phyloP scores from a whole-genome alignment of 495 filamentous ascomycete species.

The Penicillium bovifimosum region DNA sequence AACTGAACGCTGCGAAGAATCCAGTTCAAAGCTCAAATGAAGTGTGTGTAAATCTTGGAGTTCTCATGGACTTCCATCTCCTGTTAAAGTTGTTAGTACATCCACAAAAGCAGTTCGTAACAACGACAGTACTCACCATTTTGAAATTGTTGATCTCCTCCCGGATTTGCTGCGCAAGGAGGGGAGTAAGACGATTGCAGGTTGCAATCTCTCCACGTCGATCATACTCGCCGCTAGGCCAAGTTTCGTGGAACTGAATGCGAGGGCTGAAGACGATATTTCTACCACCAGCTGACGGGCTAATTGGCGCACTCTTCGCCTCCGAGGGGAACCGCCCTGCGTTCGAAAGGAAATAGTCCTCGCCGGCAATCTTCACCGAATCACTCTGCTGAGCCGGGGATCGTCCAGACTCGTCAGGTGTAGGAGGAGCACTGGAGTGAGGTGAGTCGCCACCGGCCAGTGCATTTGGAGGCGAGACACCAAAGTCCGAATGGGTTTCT shows the following conservation, averaged over 20 bases:
- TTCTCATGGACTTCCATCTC: slow-evolving; percentile 99
- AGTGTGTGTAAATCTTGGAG: slow-evolving; percentile 99
- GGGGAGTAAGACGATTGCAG: slow-evolving; percentile 93
- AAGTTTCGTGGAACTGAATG: slow-evolving; percentile 92
- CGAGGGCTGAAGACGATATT: slow-evolving; percentile 89
- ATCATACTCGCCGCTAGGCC: slow-evolving; percentile 94
- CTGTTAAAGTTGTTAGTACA: slow-evolving; percentile 47
- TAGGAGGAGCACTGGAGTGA: slow-evolving; percentile 74
- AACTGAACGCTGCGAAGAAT: slow-evolving; percentile 22
- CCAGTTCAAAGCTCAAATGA: slow-evolving; percentile 61
- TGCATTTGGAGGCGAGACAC: slow-evolving; percentile 56
- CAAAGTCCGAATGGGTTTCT: slow-evolving; percentile 57
- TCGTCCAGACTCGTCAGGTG: slow-evolving; percentile 65
- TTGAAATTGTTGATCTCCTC: slow-evolving; percentile 99
- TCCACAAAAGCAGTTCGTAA: too few species aligned
- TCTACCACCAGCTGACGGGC: slow-evolving; percentile 61
- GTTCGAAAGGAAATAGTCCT: slow-evolving; percentile 80
- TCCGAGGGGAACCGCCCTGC: slow-evolving; percentile 57
- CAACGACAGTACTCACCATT: slow-evolving; percentile 63
- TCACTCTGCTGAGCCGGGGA: slow-evolving; percentile 55
- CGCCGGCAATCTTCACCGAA: slow-evolving; percentile 66
- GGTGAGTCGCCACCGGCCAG: slow-evolving; percentile 68
- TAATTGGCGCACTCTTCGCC: slow-evolving; percentile 68
- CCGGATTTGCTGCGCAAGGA: slow-evolving; percentile 98
- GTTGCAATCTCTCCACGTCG: slow-evolving; percentile 93